Base-by-base conservation (phyloP, 192 early-diverging fungal genomes). In the Linnemannia zychae region DNA sequence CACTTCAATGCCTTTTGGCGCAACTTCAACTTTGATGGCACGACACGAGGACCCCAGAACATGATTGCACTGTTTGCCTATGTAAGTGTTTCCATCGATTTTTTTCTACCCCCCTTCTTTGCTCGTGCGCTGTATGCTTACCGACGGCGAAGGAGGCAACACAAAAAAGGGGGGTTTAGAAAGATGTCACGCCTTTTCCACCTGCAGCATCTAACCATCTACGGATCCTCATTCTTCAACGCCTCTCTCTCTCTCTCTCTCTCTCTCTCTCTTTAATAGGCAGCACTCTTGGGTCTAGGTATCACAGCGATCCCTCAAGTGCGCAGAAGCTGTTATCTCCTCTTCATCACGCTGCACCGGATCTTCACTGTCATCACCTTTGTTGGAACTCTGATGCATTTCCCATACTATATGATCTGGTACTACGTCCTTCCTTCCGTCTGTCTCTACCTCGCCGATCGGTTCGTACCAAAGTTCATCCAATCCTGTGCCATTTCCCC, bases 321-420 rank as follows among this genome's bases (percentile, higher is more conserved):
- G 28, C 76, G 82, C 1, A 68, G 82, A 20, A 60, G 57, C 53
- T 67, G 67, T 46, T 84, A 78, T 16, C 24, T 75, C 0, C 53
- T 84, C 44, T 84, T 84, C 37, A 75, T 84, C 34, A 70, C 66
- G 1, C 38, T 67, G 28, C 82, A 84, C 20, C 48, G 82, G 1
- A 44, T 79, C 28, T 70, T 84, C 46, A 84, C 82, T 13, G 77
- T 84, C 4, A 72, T 84, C 46, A 71, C 57, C 15, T 84, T 84
- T n/a, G 47, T 84, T 18, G 82, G 82, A 20, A 84, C 82, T 0
- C 68, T 84, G 13, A 75, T 84, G 82, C 82, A 84, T 47, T 84
- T 72, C 34, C 82, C 82, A 0, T 84, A 84, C 73, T 79, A 79
- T 60, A 75, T 84, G 77, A 63, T 84, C n/a, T 84, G 82, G 82